Base-by-base conservation (phyloP, 768 basidiomycete genomes). In the Asterophora parasitica region DNA sequence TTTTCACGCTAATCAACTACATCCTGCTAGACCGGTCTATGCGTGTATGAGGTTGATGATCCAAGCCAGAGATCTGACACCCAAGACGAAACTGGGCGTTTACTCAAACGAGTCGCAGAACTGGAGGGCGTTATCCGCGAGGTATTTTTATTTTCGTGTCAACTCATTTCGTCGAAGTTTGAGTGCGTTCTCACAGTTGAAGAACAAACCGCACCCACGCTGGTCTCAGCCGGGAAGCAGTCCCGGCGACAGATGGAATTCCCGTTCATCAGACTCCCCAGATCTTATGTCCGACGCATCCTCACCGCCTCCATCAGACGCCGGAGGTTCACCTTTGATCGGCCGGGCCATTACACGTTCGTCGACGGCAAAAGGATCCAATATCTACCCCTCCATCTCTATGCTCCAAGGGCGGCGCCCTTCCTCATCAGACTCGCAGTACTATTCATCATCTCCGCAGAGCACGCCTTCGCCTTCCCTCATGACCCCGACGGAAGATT, bases 101-200 rank as follows among this genome's bases (percentile, higher is more conserved):
- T 91, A 16, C 75, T 86, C 44, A 79, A 80, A 51, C 79, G 88
- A 38, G 83, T 91, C 17, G 87, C 87, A 20, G 88, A 92, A 57
- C 74, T 92, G 0, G 88, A 92, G 64, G 83, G 85, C 42, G 85
- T 90, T 31, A 84, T 91, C 51, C 79, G 88, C n/a, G 86, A 86
- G 72, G 84, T 82, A 57, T 6, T 23, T 23, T 23, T 48, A 63
- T 58, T 16, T 27, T 37, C 33, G 44, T 10, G 35, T 19, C 16
- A 32, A 65, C 56, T 78, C 26, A 65, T 65, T 56, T 66, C 61
- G 44, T 70, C 69, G 43, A 68, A 56, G 36, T 34, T 23, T 42
- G 19, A 50, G 10, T 11, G 23, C 13, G 8, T 33, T 33, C 44
- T 50, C 23, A 42, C 38, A 90, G 79, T 61, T 90, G 48, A 85